Conservation (phyloP, 208 protist genomes). For the Crithidia expoeki region DNA sequence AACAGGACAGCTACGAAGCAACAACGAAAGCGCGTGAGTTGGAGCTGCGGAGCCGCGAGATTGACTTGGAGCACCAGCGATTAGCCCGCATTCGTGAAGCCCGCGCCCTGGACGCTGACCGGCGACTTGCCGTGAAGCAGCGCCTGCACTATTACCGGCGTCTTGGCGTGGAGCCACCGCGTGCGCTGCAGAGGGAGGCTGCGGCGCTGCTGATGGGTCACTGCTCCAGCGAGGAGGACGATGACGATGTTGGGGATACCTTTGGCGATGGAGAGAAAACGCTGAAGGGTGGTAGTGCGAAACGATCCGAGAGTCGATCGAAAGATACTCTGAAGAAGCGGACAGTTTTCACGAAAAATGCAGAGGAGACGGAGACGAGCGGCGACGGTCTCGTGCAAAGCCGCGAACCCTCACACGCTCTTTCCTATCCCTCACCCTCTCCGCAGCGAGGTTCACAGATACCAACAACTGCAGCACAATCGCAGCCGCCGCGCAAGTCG, state of each 20-base stretch:
- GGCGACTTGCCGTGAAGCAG: slow-evolving; percentile 42
- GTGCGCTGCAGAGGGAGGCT: slow-evolving; percentile 31
- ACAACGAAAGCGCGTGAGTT: slow-evolving; percentile 50
- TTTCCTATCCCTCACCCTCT: neutral
- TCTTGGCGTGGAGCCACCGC: slow-evolving; percentile 34
- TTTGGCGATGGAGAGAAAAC: neutral
- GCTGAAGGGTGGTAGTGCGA: neutral
- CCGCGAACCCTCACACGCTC: slow-evolving; percentile 10
- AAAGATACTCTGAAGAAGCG: neutral
- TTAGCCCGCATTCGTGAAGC: slow-evolving; percentile 47
- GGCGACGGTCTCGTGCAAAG: slow-evolving; percentile 19
- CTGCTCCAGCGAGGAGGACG: neutral
- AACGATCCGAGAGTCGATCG: neutral
- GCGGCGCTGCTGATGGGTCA: slow-evolving; percentile 10
- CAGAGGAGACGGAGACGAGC: neutral
- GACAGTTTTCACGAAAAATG: neutral
- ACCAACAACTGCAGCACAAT: neutral
- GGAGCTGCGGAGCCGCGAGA: slow-evolving; percentile 48
- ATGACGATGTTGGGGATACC: neutral
- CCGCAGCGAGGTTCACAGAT: neutral
- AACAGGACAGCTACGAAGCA: slow-evolving; percentile 52
- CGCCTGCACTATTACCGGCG: slow-evolving; percentile 47
- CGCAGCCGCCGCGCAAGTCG: neutral
- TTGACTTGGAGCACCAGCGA: slow-evolving; percentile 60
- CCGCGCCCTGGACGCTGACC: slow-evolving; percentile 48